Percentiles rank a stretch among this genome's conserved stretches.
These are phyloP conservation scores for Kazachstania kunashirensis DNA, from an alignment of 805 yeast species.

Conservation along the genomic window DNA sequence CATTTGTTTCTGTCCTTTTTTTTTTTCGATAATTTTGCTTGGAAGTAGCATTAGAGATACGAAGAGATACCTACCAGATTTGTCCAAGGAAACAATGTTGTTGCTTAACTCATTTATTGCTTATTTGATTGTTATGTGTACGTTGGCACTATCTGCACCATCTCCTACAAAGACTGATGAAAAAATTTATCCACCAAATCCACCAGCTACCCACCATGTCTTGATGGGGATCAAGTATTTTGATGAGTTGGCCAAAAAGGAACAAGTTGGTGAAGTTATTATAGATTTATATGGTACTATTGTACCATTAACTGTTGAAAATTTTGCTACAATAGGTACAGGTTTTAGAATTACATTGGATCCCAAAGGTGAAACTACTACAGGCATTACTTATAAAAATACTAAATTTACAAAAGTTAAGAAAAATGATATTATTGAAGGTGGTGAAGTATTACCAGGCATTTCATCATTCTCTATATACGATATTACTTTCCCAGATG, in stretches of 20 bases:
- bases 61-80: too few relatives aligned
- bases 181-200: constrained; percentile 26
- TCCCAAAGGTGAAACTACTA: constrained; percentile 12
- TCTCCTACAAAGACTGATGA: neutral
- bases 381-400: constrained; percentile 37
- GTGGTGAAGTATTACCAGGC: constrained; percentile 76
- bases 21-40: too few relatives aligned
- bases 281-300: constrained; percentile 58
- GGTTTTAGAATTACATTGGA: constrained; percentile 30
- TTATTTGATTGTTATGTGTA: neutral
- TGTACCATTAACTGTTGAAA: constrained; percentile 53
- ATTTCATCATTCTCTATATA: constrained; percentile 72
- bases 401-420: constrained; percentile 69
- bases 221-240: constrained; percentile 21
- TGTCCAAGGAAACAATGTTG: neutral
- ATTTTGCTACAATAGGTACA: constrained; percentile 45
- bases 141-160: neutral
- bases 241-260: constrained; percentile 11
- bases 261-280: constrained; percentile 30
- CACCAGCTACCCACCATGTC: constrained; percentile 25
- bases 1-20: too few relatives aligned
- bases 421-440: constrained; percentile 70
- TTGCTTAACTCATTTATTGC: neutral
- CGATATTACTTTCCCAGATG: constrained; percentile 68
- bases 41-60: too few relatives aligned